Evolutionary conservation across 768 basidiomycete genomes (phyloP).

Genomic region (Hysterangium stoloniferum): DNA sequence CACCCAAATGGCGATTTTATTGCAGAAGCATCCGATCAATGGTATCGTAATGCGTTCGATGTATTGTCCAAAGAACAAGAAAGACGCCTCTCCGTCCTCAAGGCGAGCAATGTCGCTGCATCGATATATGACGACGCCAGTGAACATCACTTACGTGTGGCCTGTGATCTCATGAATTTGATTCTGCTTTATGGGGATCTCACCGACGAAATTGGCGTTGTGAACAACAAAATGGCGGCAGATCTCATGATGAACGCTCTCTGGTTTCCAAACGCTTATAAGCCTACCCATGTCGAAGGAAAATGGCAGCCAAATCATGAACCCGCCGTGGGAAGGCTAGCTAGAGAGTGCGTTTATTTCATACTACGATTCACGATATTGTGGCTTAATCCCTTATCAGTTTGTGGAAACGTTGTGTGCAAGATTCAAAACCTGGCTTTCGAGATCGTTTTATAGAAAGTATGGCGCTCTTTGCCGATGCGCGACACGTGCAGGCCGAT

Average conservation of each 20-base stretch:
- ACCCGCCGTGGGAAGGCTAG: slow-evolving; percentile 22
- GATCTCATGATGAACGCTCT: slow-evolving; percentile 25
- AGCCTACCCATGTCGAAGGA: slow-evolving; percentile 13
- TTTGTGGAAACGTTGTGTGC: slow-evolving; percentile 31
- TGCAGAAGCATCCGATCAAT: slow-evolving; percentile 39
- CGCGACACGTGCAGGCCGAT: slow-evolving; percentile 36
- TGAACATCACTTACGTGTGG: slow-evolving; percentile 51
- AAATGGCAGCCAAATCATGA: slow-evolving; percentile 23
- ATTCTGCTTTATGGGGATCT: slow-evolving; percentile 27
- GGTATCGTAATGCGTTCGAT: slow-evolving; percentile 20
- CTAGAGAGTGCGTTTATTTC: slow-evolving; percentile 26
- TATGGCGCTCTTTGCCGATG: slow-evolving; percentile 34
- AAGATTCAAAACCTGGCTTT: slow-evolving; percentile 32
- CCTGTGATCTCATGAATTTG: slow-evolving; percentile 58
- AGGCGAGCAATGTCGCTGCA: slow-evolving; percentile 60
- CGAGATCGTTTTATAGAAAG: slow-evolving; percentile 32
- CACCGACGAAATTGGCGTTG: slow-evolving; percentile 6
- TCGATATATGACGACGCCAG: slow-evolving; percentile 52
- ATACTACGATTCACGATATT: background rate
- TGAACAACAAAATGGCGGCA: slow-evolving; percentile 13
- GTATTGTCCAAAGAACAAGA: slow-evolving; percentile 16
- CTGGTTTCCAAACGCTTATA: slow-evolving; percentile 21
- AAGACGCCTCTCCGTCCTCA: slow-evolving; percentile 42
- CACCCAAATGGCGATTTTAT: slow-evolving; percentile 39
- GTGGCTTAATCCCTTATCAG: slow-evolving; percentile 15